Percentiles rank a stretch among this genome's conserved stretches.
These are phyloP conservation scores for Suhomyces wounanorum DNA, from an alignment of 1,139 yeast species.

Conservation along the genomic window DNA sequence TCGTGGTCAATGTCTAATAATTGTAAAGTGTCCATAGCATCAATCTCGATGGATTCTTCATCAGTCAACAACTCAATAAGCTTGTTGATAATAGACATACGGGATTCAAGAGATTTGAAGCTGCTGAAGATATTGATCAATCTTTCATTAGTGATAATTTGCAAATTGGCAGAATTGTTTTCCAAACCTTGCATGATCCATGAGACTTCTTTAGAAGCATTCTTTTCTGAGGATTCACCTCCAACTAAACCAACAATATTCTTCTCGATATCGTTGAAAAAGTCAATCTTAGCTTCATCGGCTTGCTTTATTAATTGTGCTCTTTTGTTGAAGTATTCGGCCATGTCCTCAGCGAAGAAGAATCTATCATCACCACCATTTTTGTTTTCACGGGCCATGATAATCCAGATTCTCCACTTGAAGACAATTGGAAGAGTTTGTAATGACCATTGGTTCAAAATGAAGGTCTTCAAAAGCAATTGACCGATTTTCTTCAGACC, in stretches of 20 bases:
- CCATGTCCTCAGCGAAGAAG: constrained; percentile 34
- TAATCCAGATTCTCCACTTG: constrained; percentile 38
- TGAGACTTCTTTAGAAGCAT: constrained; percentile 51
- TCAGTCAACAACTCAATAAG: constrained; percentile 58
- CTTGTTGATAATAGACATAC: constrained; percentile 56
- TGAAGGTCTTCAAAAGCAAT: constrained; percentile 38
- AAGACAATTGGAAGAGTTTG: constrained; percentile 33
- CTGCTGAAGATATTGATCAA: constrained; percentile 55
- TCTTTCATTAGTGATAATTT: constrained; percentile 56
- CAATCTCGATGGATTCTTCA: constrained; percentile 45
- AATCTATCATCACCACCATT: constrained; percentile 34
- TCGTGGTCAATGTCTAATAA: constrained; percentile 47
- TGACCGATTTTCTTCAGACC: constrained; percentile 42
- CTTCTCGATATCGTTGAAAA: constrained; percentile 53
- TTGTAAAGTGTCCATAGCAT: constrained; percentile 56
- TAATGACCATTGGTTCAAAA: constrained; percentile 48
- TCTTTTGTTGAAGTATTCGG: constrained; percentile 39
- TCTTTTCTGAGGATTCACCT: constrained; percentile 46
- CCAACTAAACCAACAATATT: constrained; percentile 60
- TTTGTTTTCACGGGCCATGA: constrained; percentile 27
- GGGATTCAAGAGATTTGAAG: constrained; percentile 56
- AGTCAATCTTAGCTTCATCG: constrained; percentile 46
- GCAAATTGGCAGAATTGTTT: constrained; percentile 42
- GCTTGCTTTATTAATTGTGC: constrained; percentile 47
- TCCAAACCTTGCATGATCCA: constrained; percentile 60